A percentile compares a stretch with the other conserved stretches of the same genome.
phyloP scores from a whole-genome alignment of 768 basidiomycete species.

The Phanerochaete sordida region DNA sequence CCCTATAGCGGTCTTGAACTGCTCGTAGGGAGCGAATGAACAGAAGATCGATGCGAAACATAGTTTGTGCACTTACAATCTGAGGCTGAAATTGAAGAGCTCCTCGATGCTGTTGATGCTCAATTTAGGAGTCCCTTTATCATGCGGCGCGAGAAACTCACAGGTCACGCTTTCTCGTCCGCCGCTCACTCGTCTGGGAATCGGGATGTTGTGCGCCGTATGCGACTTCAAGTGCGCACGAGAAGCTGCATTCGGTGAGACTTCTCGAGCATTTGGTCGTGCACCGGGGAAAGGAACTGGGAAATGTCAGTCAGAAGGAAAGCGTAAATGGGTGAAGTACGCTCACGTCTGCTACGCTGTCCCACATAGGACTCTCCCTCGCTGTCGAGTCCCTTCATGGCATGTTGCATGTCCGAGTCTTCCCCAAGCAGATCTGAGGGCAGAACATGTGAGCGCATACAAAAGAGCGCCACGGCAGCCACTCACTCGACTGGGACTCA shows the following conservation, averaged over 20 bases:
- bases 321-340: too few relatives aligned
- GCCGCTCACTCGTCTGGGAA: slow-evolving; percentile 16
- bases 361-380: slow-evolving; percentile 32
- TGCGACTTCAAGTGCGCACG: slow-evolving; percentile 23
- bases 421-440: slow-evolving; percentile 59
- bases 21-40: slow-evolving; percentile 1
- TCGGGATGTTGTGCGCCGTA: slow-evolving; percentile 18
- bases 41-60: neutral
- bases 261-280: neutral
- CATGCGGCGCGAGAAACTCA: slow-evolving; percentile 5
- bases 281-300: slow-evolving; percentile 4
- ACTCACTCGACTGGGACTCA: slow-evolving; percentile 54
- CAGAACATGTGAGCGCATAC: neutral
- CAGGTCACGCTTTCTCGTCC: slow-evolving; percentile 15
- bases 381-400: slow-evolving; percentile 52
- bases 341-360: neutral
- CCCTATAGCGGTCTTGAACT: slow-evolving; percentile 28
- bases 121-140: neutral
- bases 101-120: slow-evolving; percentile 26
- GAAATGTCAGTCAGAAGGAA: too few relatives aligned
- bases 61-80: slow-evolving; percentile 20
- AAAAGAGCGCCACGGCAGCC: neutral
- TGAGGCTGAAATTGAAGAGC: slow-evolving; percentile 23
- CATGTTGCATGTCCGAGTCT: slow-evolving; percentile 71
- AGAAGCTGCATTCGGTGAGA: neutral